Evolutionary conservation across 2,329 filamentous ascomycete species (phyloP).

Genomic region (Salinomyces thailandicus): DNA sequence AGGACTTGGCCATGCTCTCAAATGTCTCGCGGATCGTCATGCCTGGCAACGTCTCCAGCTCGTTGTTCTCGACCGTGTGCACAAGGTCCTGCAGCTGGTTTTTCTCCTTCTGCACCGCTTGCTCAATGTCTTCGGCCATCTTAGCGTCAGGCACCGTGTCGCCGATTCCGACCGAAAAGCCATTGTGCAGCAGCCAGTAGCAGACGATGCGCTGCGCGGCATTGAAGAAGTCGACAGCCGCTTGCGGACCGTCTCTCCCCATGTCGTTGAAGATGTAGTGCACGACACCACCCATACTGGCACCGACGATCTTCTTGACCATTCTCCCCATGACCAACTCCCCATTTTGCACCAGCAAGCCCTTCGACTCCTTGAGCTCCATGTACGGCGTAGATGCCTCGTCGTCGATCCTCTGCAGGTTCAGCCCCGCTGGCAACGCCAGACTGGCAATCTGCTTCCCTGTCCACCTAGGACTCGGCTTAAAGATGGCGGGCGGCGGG

Average conservation of each 20-base stretch:
- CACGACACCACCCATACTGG: slow-evolving; percentile 78
- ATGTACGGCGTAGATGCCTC: slow-evolving; percentile 16
- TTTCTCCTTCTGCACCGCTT: slow-evolving; percentile 73
- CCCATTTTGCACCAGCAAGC: slow-evolving; percentile 71
- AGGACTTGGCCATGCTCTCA: slow-evolving; percentile 91
- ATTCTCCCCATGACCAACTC: slow-evolving; percentile 84
- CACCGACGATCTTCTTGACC: slow-evolving; percentile 90
- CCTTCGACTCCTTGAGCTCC: slow-evolving; percentile 34
- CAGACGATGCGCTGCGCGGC: slow-evolving; percentile 89
- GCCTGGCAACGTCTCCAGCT: slow-evolving; percentile 84
- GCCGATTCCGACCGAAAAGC: slow-evolving; percentile 96
- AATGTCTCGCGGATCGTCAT: slow-evolving; percentile 99
- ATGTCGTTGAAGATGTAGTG: slow-evolving; percentile 96
- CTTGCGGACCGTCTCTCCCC: slow-evolving; percentile 50
- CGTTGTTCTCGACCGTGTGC: slow-evolving; percentile 67
- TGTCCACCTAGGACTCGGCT: slow-evolving; percentile 87
- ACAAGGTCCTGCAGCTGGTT: slow-evolving; percentile 67
- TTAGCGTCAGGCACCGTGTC: slow-evolving; percentile 86
- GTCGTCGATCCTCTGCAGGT: slow-evolving; percentile 45
- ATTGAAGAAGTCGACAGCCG: slow-evolving; percentile 91
- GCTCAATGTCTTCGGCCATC: slow-evolving; percentile 77
- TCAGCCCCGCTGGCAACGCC: slow-evolving; percentile 79
- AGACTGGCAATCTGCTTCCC: slow-evolving; percentile 96
- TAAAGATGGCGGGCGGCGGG: slow-evolving; percentile 84
- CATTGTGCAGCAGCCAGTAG: slow-evolving; percentile 93